Percentiles rank a stretch among this genome's conserved stretches.
These are phyloP conservation scores for Paraglomus brasilianum DNA, from an alignment of 192 early-diverging fungal genomes.

Conservation along the genomic window DNA sequence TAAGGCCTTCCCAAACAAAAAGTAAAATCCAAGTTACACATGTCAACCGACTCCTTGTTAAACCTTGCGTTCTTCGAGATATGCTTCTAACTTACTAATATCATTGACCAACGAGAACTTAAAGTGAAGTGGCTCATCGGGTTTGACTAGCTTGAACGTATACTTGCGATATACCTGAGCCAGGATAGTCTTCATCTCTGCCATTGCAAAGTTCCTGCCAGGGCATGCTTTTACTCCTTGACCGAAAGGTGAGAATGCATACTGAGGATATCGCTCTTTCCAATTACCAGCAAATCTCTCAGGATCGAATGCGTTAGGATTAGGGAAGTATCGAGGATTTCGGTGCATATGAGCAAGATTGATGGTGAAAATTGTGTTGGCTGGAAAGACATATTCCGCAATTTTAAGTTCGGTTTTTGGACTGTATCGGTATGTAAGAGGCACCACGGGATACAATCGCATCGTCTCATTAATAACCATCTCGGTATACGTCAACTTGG, in stretches of 20 bases:
- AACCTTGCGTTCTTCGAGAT: constrained; percentile 11
- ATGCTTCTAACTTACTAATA: constrained; percentile 22
- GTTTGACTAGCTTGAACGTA: constrained; percentile 25
- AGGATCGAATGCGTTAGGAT: constrained; percentile 15
- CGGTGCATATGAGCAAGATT: constrained; percentile 42
- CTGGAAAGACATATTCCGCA: constrained; percentile 39
- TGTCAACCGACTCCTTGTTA: too few relatives aligned
- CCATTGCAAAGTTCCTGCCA: constrained; percentile 28
- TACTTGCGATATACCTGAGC: constrained; percentile 23
- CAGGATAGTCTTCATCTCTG: constrained; percentile 24
- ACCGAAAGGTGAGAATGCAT: constrained; percentile 29
- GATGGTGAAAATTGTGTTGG: constrained; percentile 40
- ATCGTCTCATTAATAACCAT: constrained; percentile 60
- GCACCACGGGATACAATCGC: constrained; percentile 49
- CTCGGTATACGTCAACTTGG: constrained; percentile 50
- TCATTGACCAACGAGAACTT: constrained; percentile 20
- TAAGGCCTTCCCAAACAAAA: too few relatives aligned
- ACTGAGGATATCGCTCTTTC: constrained; percentile 7
- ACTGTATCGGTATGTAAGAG: constrained; percentile 38
- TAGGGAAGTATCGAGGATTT: constrained; percentile 34
- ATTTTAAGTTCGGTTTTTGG: constrained; percentile 38
- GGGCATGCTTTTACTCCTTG: constrained; percentile 27
- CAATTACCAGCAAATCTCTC: constrained; percentile 27
- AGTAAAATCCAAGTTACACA: too few relatives aligned
- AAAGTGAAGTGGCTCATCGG: constrained; percentile 12